Base-by-base conservation (phyloP, 2,329 filamentous ascomycete species). In the Nemania diffusa region DNA sequence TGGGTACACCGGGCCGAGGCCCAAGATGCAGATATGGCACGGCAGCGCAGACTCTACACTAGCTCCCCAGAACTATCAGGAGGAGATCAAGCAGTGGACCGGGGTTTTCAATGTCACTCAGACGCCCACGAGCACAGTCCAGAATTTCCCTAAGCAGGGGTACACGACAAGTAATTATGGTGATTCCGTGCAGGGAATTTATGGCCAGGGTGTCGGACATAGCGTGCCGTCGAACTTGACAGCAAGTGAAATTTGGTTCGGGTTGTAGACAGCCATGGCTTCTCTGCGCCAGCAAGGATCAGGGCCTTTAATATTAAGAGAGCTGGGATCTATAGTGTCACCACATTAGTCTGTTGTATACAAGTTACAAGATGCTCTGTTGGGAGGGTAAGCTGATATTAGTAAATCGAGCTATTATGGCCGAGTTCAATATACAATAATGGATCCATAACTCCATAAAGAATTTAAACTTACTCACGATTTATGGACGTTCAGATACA, bases 21-120 rank as follows among this genome's bases (percentile, higher is more conserved):
- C 87, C 1, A 82, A 81, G 62, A 85, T 89, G 82, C 84, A 87
- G 74, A 82, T 88, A 73, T 88, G 84, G 79, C 87, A 89, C 73
- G 87, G 87, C 46, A 83, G 81, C 42, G 76, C 74, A 2, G 87
- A 89, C 73, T 76, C 75, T 11, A 86, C 82, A 0, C 79, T 89
- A 9, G 78, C 80, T 57, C 83, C 83, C 17, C 81, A 82, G 71
- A 88, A 88, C 76, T 87, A 87, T 73, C 76, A 86, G 44, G 87
- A 89, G 79, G 83, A 83, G 58, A 83, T 86, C 73, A 87, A 87
- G 79, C 80, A 87, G 77, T 87, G 85, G 84, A 81, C 83, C 0
- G 82, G 80, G 20, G 81, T 87, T 1, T 82, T 85, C 60, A 84
- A 83, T 8, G 76, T 81, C 20, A 73, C 72, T 0, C 73, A 78